phyloP scores from a whole-genome alignment of 768 basidiomycete genomes.

The Termitomyces sp. region DNA sequence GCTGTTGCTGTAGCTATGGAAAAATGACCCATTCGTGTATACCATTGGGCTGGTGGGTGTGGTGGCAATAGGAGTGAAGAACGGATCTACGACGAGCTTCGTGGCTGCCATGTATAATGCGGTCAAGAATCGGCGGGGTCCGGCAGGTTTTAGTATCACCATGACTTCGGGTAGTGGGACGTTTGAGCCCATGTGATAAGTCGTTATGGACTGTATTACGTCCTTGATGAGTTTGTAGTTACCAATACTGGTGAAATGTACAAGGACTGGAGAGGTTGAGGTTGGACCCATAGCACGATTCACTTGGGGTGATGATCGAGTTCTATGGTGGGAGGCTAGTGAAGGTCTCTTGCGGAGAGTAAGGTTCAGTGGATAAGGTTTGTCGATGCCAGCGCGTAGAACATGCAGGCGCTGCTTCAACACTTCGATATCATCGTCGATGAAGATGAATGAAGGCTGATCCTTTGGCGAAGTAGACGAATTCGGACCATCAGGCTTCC shows the following conservation, averaged over 20 bases:
- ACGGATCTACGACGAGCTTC: conserved; percentile 85
- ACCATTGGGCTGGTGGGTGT: conserved; percentile 79
- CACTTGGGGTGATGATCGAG: conserved; percentile 80
- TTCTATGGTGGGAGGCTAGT: conserved; percentile 63
- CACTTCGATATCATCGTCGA: conserved; percentile 88
- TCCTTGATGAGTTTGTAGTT: conserved; percentile 91
- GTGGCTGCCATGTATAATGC: conserved; percentile 88
- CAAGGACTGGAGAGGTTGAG: conserved; percentile 50
- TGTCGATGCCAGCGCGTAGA: conserved; percentile 59
- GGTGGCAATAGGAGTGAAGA: conserved; percentile 93
- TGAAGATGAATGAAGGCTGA: conserved; percentile 69
- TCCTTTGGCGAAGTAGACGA: conserved; percentile 14
- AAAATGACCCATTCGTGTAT: conserved; percentile 36
- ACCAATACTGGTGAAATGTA: conserved; percentile 89
- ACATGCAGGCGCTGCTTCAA: conserved; percentile 73
- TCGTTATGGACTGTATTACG: conserved; percentile 66
- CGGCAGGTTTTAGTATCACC: conserved; percentile 96
- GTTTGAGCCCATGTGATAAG: conserved; percentile 40
- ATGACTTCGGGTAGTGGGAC: conserved; percentile 80
- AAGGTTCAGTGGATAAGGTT: conserved; percentile 37
- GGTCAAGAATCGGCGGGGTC: conserved; percentile 89
- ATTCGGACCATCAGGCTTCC: conserved; percentile 2
- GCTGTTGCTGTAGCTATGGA: conserved; percentile 33
- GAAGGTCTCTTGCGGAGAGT: conserved; percentile 62
- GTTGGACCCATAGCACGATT: conserved; percentile 47